Evolutionary conservation across 257 asterid species (phyloP), one percentile per base, ranked within the genome.

Genomic region (Echites panduratus): DNA sequence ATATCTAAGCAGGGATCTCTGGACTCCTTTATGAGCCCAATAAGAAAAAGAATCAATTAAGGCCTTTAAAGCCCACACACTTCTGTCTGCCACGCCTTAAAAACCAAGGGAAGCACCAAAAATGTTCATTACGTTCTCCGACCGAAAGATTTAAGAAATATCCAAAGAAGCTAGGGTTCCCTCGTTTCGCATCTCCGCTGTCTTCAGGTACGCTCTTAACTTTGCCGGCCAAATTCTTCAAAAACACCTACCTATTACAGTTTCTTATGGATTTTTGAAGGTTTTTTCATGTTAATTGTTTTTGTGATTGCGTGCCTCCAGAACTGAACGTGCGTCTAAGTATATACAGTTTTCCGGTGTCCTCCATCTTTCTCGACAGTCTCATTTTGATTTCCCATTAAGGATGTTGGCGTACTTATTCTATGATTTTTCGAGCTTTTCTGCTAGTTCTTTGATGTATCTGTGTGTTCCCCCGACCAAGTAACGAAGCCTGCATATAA

Each of bases 111-210:
- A 20, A 35, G 50, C 40, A 22, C 10, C 2, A 0, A 11, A 27
- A 48, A 2, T n/a, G n/a, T n/a, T 5, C 0, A 0, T 20, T 14
- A 2, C 6, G 7, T 73, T 22, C 9, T 5, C 48, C 54, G 29
- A 32, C 53, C 48, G 59, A 16, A 7, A 0, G 70, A 76, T n/a
- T 20, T n/a, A 32, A 71, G 70, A 69, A 9, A 65, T 29, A 75
- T 43, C 50, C 26, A 67, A n/a, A n/a, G n/a, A 53, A 57, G 44
- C 75, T 79, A 79, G 83, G 83, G 83, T 79, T 79, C n/a, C 71
- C 11, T 38, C 38, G 38, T 66, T 48, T 65, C 47, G 47, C 32
- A 52, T 63, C 49, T 27, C 56, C 47, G 61, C 77, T 32, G 8
- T 59, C 68, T 57, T 22, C 80, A 71, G 83, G 83, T 75, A 38